Evolutionary conservation across 73 alveolate species (phyloP).

Genomic region (Paramecium tetraurelia): DNA sequence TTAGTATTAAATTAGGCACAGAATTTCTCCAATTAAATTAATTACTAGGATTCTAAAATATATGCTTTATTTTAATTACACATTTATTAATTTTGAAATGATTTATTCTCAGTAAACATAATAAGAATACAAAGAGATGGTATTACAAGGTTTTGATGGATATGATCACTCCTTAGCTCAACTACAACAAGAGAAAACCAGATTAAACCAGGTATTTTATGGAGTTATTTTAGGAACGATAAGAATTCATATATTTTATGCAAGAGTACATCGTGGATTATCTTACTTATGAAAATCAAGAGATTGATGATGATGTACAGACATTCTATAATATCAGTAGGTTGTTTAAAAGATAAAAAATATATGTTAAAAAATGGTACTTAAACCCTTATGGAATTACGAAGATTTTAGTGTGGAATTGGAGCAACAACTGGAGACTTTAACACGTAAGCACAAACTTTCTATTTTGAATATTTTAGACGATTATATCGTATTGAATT

Average conservation of each 20-base stretch:
- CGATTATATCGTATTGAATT: slow-evolving; percentile 28
- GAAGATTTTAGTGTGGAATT: neutral
- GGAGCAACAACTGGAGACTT: neutral
- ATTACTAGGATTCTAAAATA: neutral
- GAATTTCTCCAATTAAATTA: neutral
- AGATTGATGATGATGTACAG: neutral
- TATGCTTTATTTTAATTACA: neutral
- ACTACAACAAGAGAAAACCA: neutral
- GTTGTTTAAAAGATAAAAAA: neutral
- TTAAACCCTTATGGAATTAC: neutral
- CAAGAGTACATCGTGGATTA: neutral
- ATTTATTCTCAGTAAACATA: neutral
- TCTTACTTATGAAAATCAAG: neutral
- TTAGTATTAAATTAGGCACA: neutral
- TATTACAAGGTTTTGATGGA: neutral
- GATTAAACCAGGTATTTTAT: neutral
- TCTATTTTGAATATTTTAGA: neutral
- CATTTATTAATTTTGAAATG: slow-evolving; percentile 27
- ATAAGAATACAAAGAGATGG: neutral
- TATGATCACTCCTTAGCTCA: neutral
- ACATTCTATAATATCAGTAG: neutral
- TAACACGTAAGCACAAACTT: neutral
- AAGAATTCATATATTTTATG: neutral
- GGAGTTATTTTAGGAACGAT: neutral
- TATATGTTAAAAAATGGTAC: neutral